Evolutionary conservation across 2,329 filamentous ascomycete species (phyloP).

Genomic region (Paracamarosporium sp.): DNA sequence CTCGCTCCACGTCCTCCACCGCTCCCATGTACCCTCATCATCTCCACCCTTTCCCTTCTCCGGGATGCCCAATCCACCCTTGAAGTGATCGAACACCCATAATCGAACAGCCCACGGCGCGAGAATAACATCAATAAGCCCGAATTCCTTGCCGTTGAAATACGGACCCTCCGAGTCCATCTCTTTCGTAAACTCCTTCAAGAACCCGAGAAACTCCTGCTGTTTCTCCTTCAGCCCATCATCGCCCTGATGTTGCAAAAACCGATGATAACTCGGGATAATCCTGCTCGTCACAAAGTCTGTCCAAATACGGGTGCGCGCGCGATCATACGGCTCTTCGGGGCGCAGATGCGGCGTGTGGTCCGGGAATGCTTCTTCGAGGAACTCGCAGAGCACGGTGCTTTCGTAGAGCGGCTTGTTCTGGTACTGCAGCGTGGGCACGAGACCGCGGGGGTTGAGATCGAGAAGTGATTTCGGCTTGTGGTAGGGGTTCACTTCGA

Average conservation of each 20-base stretch:
- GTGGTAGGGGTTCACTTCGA: conserved; percentile 74
- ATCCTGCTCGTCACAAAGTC: conserved; percentile 73
- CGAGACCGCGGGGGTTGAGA: conserved; percentile 77
- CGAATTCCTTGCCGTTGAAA: conserved; percentile 70
- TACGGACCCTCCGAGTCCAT: conserved; percentile 70
- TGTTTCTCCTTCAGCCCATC: conserved; percentile 59
- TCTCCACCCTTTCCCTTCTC: conserved; percentile 55
- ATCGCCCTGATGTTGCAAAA: conserved; percentile 50
- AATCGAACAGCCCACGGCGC: conserved; percentile 76
- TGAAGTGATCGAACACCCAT: conserved; percentile 79
- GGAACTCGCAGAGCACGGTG: conserved; percentile 74
- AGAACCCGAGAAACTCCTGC: conserved; percentile 62
- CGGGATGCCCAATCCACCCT: conserved; percentile 63
- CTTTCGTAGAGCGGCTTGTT: conserved; percentile 74
- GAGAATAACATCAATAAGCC: conserved; percentile 72
- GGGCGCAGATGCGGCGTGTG: conserved; percentile 63
- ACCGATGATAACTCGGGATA: conserved; percentile 72
- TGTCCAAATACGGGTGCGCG: conserved; percentile 73
- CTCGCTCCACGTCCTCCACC: conserved; percentile 70
- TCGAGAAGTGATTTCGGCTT: conserved; percentile 72
- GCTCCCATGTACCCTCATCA: conserved; percentile 65
- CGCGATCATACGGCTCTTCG: conserved; percentile 67
- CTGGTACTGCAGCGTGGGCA: conserved; percentile 69
- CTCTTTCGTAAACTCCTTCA: conserved; percentile 67
- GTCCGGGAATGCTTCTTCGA: conserved; percentile 72